Conservation (phyloP, 345 rosid genomes). For the Sonneratia caseolaris region DNA sequence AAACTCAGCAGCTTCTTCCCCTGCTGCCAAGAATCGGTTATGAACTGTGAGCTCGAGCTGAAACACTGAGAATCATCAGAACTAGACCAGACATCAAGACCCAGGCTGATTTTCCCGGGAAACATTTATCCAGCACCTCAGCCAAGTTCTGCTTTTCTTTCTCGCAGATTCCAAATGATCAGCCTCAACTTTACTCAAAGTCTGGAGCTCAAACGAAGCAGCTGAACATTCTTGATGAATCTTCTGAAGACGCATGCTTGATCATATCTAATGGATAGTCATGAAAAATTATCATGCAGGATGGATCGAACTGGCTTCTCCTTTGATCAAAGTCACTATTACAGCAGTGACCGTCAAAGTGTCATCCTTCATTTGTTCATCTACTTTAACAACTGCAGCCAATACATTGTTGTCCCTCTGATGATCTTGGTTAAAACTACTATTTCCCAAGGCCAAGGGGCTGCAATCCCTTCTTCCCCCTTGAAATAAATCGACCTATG, state of each 20-base stretch:
- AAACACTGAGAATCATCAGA: constrained; percentile 39
- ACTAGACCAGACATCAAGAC: constrained; percentile 48
- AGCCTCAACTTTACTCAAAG: constrained; percentile 43
- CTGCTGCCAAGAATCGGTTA: constrained; percentile 57
- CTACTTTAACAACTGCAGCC: constrained; percentile 44
- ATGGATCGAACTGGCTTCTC: constrained; percentile 58
- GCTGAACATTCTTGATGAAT: constrained; percentile 57
- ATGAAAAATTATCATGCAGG: constrained; percentile 58
- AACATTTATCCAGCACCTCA: constrained; percentile 51
- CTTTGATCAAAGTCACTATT: constrained; percentile 43
- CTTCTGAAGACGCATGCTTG: constrained; percentile 59
- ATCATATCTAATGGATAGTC: constrained; percentile 64
- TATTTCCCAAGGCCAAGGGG: constrained; percentile 24
- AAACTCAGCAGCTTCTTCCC: constrained; percentile 48
- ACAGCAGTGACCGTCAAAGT: constrained; percentile 3
- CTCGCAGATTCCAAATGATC: constrained; percentile 56
- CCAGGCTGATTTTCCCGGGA: constrained; percentile 57
- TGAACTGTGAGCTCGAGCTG: constrained; percentile 48
- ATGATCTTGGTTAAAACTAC: constrained; percentile 22
- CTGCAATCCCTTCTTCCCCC: constrained; percentile 48
- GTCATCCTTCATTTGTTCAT: constrained; percentile 36
- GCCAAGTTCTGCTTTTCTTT: constrained; percentile 56
- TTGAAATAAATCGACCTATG: constrained; percentile 20
- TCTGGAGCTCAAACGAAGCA: constrained; percentile 47
- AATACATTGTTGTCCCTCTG: constrained; percentile 41